Base-by-base conservation (phyloP, 2,329 filamentous ascomycete species). In the Microcyclospora tardicrescens region DNA sequence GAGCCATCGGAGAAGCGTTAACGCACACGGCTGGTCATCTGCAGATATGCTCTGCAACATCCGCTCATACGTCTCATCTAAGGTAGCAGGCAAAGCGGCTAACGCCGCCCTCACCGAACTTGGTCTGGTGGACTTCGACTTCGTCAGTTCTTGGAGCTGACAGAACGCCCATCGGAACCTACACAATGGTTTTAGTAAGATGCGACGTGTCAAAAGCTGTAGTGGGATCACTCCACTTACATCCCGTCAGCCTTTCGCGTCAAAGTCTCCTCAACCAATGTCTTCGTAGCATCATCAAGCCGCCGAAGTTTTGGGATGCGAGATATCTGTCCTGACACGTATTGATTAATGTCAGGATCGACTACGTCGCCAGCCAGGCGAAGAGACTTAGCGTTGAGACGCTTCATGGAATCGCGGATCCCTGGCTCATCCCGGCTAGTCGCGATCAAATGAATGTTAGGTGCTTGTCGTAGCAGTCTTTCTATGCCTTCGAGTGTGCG, bases 151-250 rank as follows among this genome's bases (percentile, higher is more conserved):
- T 27, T 53, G 39, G 19, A 54, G 29, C 40, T 54, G 49, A 27
- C 50, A 53, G 34, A 33, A 48, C 10, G 40, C 52, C 50, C 50
- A 55, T 31, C 52, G 36, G 33, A 55, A 55, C 52, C 51, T 55
- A 30, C 10, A 30, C n/a, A n/a, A n/a, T n/a, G n/a, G 30, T 11
- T 33, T 13, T 19, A 28, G 11, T 16, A n/a, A n/a, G n/a, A n/a
- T n/a, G n/a, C n/a, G n/a, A n/a, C n/a, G n/a, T 30, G 28, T 30
- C 10, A 10, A 30, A n/a, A 30, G 10, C 28, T 10, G 10, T 30
- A 30, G 28, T 30, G n/a, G 10, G 10, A 30, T 10, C 28, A 36
- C 6, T 37, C 28, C 10, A 28, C 50, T 42, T 40, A 53, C 52
- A 54, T 52, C 35, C 51, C 47, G 36, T 54, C 44, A n/a, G 52